Conservation (phyloP, 257 asterid genomes). For the Jacaranda mimosifolia region DNA sequence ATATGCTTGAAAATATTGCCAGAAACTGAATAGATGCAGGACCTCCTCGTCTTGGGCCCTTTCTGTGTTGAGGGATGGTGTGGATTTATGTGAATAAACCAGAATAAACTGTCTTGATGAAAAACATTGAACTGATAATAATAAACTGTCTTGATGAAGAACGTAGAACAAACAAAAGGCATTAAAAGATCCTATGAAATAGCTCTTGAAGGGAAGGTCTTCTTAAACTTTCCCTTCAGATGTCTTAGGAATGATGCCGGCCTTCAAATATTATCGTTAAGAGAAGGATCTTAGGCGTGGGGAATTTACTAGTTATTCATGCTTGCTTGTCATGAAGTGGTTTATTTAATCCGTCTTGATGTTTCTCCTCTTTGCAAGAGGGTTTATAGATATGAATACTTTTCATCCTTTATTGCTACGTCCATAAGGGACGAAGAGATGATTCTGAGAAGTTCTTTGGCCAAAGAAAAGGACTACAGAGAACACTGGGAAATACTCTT, state of each 20-base stretch:
- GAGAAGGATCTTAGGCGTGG: background rate
- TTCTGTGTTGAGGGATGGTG: constrained; percentile 21
- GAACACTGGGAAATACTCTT: constrained; percentile 4
- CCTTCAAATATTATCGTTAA: background rate
- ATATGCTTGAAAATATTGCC: constrained; percentile 1
- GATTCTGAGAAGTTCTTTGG: background rate
- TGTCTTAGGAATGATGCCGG: background rate
- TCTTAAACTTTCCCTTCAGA: constrained; percentile 9
- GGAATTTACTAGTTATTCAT: background rate
- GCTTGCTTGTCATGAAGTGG: constrained; percentile 4
- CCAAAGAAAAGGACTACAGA: background rate
- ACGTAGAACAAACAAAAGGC: background rate
- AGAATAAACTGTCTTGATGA: constrained; percentile 7
- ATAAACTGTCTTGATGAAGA: background rate
- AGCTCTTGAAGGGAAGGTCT: constrained; percentile 3
- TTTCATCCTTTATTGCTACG: background rate
- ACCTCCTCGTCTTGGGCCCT: background rate
- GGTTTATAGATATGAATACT: background rate
- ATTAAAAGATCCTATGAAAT: background rate
- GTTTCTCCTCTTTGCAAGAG: background rate
- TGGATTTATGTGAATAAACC: background rate
- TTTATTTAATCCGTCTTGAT: background rate
- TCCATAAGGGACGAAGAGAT: background rate
- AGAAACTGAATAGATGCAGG: background rate
- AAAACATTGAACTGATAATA: background rate